Percentiles rank a stretch among this genome's conserved stretches.
These are phyloP conservation scores for Pleurozium schreberi DNA, from an alignment of 225 moss, liverwort and hornwort species.

Conservation along the genomic window DNA sequence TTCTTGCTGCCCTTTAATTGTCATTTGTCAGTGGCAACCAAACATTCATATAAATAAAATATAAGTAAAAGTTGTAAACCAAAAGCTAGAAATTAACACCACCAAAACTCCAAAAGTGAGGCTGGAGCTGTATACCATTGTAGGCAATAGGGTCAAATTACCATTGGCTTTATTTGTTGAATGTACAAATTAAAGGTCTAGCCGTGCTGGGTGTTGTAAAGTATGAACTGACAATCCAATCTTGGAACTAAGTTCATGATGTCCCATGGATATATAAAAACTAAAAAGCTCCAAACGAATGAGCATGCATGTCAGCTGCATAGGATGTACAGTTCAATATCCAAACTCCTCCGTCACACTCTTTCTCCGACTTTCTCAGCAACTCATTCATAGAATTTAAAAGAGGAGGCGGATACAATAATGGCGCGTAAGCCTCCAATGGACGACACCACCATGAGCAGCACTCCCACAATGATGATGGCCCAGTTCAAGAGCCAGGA, in stretches of 20 bases:
- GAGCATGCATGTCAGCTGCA: not conserved
- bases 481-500: conserved; percentile 34
- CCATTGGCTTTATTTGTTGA: not conserved
- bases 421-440: conserved; percentile 48
- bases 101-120: not conserved
- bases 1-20: not conserved
- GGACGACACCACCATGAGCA: conserved; percentile 38
- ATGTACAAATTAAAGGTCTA: not conserved
- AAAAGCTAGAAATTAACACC: not conserved
- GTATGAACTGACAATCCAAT: not conserved
- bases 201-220: not conserved
- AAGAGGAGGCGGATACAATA: conserved; percentile 11
- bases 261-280: not conserved
- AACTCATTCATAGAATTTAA: conserved; percentile 1
- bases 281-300: not conserved
- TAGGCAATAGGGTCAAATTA: not conserved
- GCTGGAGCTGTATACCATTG: not conserved
- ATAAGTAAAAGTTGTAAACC: too few relatives aligned
- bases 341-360: not conserved
- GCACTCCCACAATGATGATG: conserved; percentile 28
- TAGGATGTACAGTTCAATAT: not conserved
- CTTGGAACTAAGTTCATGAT: not conserved
- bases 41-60: not conserved
- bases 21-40: too few relatives aligned
- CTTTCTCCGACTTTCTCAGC: too few relatives aligned